Evolutionary conservation across 768 basidiomycete genomes (phyloP), one percentile per base, ranked within the genome.

Genomic region (Tylopilus plumbeoviolaceoides): DNA sequence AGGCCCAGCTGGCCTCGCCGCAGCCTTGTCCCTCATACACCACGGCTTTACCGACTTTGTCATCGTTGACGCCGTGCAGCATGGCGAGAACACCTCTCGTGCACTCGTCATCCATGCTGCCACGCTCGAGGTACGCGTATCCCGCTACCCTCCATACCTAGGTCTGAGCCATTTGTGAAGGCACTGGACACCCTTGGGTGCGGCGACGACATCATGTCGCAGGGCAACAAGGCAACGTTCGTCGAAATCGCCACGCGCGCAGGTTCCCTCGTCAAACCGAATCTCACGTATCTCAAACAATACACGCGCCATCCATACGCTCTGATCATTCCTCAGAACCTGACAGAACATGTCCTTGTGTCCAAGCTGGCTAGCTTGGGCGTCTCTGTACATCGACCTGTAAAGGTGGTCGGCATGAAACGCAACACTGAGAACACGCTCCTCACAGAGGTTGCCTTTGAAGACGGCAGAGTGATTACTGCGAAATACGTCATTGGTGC

Each of bases 91-190:
- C 44, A 67, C 72, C 5, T 78, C 80, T 12, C 75, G 80, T 9
- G 79, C 81, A 0, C 56, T 77, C 7, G 68, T 73, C 1, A 60
- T 81, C 27, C 80, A 82, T 56, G 75, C 80, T n/a, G 76, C 78
- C 30, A 82, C 80, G 3, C 66, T 82, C 18, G 80, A 82, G 71
- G 80, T 78, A 43, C 8, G 31, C 1, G 7, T 7, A 18, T 25
- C 6, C 3, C 2, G 1, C 25, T 21, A 8, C 3, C 4, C 14
- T 27, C 33, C 5, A 33, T 7, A 15, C 33, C 33, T 12, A 15
- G 11, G 41, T 17, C 33, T 38, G 25, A 44, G 10, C n/a, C 10
- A 2, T 23, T n/a, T 18, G 17, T 10, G 23, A 33, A 47, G 27
- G 36, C 36, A n/a, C 64, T 83, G 6, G 75, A 81, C 43, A 66